Conservation (phyloP, 768 basidiomycete genomes). For the Austroboletus festivus region DNA sequence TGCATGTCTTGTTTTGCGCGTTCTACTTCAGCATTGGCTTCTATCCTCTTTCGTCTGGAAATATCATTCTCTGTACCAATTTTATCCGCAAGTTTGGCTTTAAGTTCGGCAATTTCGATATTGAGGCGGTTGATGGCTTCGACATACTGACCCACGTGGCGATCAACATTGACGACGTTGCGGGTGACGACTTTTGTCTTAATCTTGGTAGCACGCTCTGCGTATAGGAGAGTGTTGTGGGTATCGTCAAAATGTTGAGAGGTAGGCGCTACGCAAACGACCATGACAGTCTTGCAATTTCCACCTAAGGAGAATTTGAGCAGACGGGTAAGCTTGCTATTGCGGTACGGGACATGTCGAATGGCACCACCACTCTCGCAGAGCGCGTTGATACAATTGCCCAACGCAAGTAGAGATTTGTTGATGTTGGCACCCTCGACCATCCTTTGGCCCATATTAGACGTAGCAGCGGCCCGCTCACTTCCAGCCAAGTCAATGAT, state of each 20-base stretch:
- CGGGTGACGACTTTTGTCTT: conserved; percentile 96
- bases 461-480: conserved; percentile 93
- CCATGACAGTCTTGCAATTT: conserved; percentile 99
- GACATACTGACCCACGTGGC: conserved; percentile 93
- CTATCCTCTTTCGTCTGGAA: conserved; percentile 62
- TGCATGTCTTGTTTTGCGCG: conserved; percentile 71
- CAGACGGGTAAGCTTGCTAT: conserved; percentile 95
- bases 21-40: conserved; percentile 71
- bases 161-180: conserved; percentile 92
- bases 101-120: conserved; percentile 78
- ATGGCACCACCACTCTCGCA: conserved; percentile 88
- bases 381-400: conserved; percentile 97
- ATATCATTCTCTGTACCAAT: conserved; percentile 59
- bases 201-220: conserved; percentile 96
- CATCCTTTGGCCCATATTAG: conserved; percentile 97
- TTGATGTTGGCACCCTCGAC: conserved; percentile 99
- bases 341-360: conserved; percentile 93
- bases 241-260: conserved; percentile 97
- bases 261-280: conserved; percentile 94
- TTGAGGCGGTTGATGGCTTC: conserved; percentile 91
- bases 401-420: conserved; percentile 94
- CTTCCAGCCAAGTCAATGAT: conserved; percentile 98
- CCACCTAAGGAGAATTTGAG: conserved; percentile 98
- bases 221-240: conserved; percentile 96
- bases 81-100: conserved; percentile 79